Evolutionary conservation across 176 grass and related monocot species (phyloP).

Genomic region (Lolium rigidum): DNA sequence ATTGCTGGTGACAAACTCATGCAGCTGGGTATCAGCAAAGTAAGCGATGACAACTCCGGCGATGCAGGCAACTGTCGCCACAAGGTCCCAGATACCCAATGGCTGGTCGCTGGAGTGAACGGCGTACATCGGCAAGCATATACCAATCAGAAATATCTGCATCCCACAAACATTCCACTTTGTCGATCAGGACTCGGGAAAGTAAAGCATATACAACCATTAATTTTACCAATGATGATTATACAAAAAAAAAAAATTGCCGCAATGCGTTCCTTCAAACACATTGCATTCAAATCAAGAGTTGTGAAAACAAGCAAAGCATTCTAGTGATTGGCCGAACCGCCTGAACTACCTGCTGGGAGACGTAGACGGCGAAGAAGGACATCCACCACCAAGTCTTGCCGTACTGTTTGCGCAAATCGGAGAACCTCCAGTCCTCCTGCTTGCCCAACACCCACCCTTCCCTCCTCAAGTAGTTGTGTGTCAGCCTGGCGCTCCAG

Average conservation of each 20-base stretch:
- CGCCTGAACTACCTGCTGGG: conserved; percentile 65
- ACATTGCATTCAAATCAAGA: neutral
- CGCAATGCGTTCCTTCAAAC: conserved; percentile 40
- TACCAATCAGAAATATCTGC: conserved; percentile 87
- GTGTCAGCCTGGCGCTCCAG: conserved; percentile 85
- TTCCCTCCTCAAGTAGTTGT: conserved; percentile 94
- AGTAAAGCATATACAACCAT: neutral
- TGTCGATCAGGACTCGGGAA: neutral
- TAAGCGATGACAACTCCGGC: conserved; percentile 63
- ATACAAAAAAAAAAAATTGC: too few relatives aligned
- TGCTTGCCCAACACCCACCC: conserved; percentile 72
- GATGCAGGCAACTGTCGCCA: conserved; percentile 55
- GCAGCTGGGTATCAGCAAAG: conserved; percentile 86
- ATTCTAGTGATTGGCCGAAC: neutral
- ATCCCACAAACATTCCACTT: neutral
- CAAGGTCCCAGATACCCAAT: conserved; percentile 62
- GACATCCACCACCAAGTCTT: conserved; percentile 93
- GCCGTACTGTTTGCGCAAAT: conserved; percentile 87
- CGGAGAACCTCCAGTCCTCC: conserved; percentile 89
- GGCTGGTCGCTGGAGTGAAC: conserved; percentile 62
- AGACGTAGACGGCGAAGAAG: conserved; percentile 87
- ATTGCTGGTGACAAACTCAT: conserved; percentile 63
- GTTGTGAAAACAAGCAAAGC: neutral
- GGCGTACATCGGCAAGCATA: conserved; percentile 87
- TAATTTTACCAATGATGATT: neutral